Evolutionary conservation across 2,329 filamentous ascomycete genomes (phyloP), one percentile per base, ranked within the genome.

Genomic region (Calonectria multiphialidica): DNA sequence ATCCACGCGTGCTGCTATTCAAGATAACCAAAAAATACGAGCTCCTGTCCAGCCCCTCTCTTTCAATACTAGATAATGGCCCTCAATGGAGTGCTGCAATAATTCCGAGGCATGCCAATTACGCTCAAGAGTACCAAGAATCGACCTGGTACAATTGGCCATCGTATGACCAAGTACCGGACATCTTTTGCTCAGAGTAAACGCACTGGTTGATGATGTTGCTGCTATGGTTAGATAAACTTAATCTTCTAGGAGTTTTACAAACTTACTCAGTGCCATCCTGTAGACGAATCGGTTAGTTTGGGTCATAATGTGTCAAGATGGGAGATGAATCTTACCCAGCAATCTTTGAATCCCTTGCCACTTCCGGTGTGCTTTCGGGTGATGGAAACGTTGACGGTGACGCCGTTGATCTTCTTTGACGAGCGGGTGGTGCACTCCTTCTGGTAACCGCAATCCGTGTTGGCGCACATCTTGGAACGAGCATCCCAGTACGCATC

Each of bases 301-400:
- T 16, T 10, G 18, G 6, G 2, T 28, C 21, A 1, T 12, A 23
- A 45, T 2, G 2, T 12, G 1, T 2, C 2, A 4, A 18, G 9
- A 5, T 13, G 3, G 3, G 3, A 18, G 61, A 13, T 66, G n/a
- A 13, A 37, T 55, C 72, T 2, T 68, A 74, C 73, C 73, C 70
- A 75, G 40, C 73, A 75, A 2, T 75, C 72, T 42, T 70, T 68
- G 53, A 75, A 74, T n/a, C 73, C 73, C 18, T 75, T 75, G 15
- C 67, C 63, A 4, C 33, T 35, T 2, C 73, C 70, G 2, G 66
- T 75, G 13, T 74, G 61, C 70, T 74, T 75, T 12, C 72, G 72
- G 15, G 42, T 68, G 2, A 74, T 37, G 15, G 63, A 47, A 13
- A 75, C 73, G 3, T 66, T 75, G 59, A 74, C 50, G 10, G 73